phyloP scores from a whole-genome alignment of 805 yeast genomes.

The Saccharomycopsis fibuligera region DNA sequence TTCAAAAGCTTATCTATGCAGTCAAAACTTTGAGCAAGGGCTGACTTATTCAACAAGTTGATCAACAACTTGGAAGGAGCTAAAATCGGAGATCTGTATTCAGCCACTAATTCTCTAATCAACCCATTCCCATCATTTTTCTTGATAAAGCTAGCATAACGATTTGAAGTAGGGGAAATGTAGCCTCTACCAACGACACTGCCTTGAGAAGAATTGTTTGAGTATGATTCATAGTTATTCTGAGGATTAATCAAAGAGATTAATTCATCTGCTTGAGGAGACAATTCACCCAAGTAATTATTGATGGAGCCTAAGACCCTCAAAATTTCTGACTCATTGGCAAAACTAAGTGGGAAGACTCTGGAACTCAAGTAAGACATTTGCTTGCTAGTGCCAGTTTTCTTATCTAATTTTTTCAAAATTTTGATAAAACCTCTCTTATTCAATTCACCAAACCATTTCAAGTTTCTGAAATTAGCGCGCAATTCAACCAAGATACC shows the following conservation, averaged over 20 bases:
- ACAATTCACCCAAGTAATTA: constrained; percentile 44
- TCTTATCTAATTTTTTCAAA: constrained; percentile 85
- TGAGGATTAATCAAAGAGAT: constrained; percentile 7
- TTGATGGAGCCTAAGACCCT: constrained; percentile 48
- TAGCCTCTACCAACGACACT: constrained; percentile 11
- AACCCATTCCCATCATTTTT: constrained; percentile 42
- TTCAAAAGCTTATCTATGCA: constrained; percentile 55
- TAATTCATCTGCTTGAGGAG: constrained; percentile 32
- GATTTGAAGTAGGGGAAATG: constrained; percentile 11
- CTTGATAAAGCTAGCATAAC: constrained; percentile 26
- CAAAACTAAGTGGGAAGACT: constrained; percentile 69
- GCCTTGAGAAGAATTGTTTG: constrained; percentile 4
- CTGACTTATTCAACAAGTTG: constrained; percentile 59
- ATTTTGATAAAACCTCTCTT: constrained; percentile 86
- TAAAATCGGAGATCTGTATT: constrained; percentile 39
- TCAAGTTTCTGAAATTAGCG: constrained; percentile 69
- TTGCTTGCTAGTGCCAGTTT: constrained; percentile 55
- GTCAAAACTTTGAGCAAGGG: constrained; percentile 44
- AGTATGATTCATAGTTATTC: constrained; percentile 8
- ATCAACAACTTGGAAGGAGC: constrained; percentile 52
- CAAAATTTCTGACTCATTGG: constrained; percentile 59
- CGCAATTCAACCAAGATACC: constrained; percentile 71
- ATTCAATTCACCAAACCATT: constrained; percentile 92
- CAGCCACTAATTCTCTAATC: constrained; percentile 36
- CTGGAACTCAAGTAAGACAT: constrained; percentile 56